A percentile compares a stretch with the other conserved stretches of the same genome.
Evolutionary conservation across 129 eudicot species (phyloP).

Genomic region (Flaveria sonorensis): DNA sequence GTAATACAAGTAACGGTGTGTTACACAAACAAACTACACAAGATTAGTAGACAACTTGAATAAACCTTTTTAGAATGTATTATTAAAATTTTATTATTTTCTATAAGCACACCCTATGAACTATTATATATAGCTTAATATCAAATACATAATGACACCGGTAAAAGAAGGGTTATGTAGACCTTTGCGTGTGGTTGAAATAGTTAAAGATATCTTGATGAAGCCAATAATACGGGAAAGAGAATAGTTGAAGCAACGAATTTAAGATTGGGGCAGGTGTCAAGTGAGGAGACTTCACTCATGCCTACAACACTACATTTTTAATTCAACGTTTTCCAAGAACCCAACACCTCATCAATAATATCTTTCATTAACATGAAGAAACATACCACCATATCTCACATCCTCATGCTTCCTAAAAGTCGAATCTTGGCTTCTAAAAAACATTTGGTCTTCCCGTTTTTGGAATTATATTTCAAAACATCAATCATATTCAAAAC

Average conservation of each 20-base stretch:
- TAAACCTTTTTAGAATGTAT: too few relatives aligned
- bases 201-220: conserved; percentile 7
- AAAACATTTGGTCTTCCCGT: conserved; percentile 1
- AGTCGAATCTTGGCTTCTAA: conserved; percentile 13
- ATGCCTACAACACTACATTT: conserved; percentile 27
- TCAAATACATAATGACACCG: too few relatives aligned
- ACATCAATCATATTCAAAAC: background rate
- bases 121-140: too few relatives aligned
- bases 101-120: too few relatives aligned
- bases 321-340: conserved; percentile 23
- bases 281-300: conserved; percentile 37
- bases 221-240: conserved; percentile 41
- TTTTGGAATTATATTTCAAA: background rate
- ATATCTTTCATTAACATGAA: conserved; percentile 18
- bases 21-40: too few relatives aligned
- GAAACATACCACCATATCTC: background rate
- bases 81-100: too few relatives aligned
- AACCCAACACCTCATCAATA: conserved; percentile 40
- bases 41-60: too few relatives aligned
- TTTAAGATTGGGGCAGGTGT: conserved; percentile 44
- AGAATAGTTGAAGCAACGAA: conserved; percentile 30
- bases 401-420: conserved; percentile 4
- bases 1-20: too few relatives aligned
- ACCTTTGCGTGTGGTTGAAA: background rate
- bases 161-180: too few relatives aligned